Percentiles rank a stretch among this genome's conserved stretches.
Evolutionary conservation across 148 eudicot genomes (phyloP).

Genomic region (Arbutus unedo): DNA sequence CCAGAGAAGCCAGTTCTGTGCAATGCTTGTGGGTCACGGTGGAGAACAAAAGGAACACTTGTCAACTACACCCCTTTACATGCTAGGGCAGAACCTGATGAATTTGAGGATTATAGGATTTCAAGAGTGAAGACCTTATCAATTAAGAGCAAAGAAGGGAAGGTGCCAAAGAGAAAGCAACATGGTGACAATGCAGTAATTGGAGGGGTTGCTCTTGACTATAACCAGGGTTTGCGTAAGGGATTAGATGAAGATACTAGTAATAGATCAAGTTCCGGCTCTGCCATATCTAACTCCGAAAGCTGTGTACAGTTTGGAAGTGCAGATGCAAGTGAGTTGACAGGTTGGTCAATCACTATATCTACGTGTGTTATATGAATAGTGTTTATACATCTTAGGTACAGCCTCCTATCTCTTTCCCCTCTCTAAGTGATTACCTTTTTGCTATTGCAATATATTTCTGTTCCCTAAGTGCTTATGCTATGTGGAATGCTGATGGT

Average conservation of each 20-base stretch:
- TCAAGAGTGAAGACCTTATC: slow-evolving; percentile 51
- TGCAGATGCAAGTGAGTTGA: slow-evolving; percentile 85
- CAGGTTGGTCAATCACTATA: slow-evolving; percentile 46
- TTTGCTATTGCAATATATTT: not conserved
- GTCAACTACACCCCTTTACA: slow-evolving; percentile 87
- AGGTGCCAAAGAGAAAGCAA: slow-evolving; percentile 63
- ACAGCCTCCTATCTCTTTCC: slow-evolving; percentile 11
- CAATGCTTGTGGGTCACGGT: slow-evolving; percentile 96
- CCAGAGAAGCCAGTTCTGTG: slow-evolving; percentile 96
- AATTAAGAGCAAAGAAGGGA: slow-evolving; percentile 64
- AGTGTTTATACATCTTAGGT: slow-evolving; percentile 24
- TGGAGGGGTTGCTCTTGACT: slow-evolving; percentile 32
- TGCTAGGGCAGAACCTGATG: slow-evolving; percentile 69
- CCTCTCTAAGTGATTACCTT: not conserved
- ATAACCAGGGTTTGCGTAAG: slow-evolving; percentile 43
- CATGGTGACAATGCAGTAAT: slow-evolving; percentile 36
- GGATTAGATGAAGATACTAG: slow-evolving; percentile 73
- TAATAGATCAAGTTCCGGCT: slow-evolving; percentile 95
- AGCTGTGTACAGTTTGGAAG: slow-evolving; percentile 78
- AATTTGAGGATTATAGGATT: slow-evolving; percentile 59
- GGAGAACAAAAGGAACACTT: slow-evolving; percentile 98
- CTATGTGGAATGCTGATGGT: not conserved
- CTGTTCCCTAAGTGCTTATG: not conserved
- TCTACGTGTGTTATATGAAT: slow-evolving; percentile 19
- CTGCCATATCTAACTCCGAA: slow-evolving; percentile 85